Base-by-base conservation (phyloP, 306 rosid species). In the Sicyos baderoa region DNA sequence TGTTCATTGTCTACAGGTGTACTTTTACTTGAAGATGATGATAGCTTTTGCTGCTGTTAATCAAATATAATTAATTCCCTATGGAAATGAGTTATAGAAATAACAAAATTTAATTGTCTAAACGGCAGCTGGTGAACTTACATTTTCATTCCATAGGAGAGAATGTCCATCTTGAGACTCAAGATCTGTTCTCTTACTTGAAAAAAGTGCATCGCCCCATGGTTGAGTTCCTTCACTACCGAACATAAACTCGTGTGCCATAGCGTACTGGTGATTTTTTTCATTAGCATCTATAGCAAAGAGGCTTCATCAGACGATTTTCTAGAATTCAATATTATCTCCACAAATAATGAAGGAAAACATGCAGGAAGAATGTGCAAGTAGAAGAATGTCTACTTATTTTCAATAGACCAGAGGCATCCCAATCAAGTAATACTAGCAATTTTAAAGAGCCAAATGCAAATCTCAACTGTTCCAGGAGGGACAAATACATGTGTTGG, bases 201-300 rank as follows among this genome's bases (percentile, higher is more conserved):
- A 76, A 40, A 70, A 75, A 45, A 85, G 79, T 80, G 85, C 59
- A 74, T 84, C 86, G 4, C 47, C 80, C 96, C 90, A 86, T 73
- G 81, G 76, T 70, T 75, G 70, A 69, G 83, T 42, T 47, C 81
- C 81, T 45, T 77, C 85, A 73, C 80, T 75, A 74, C 75, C 87
- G 70, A 76, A 75, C 15, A 77, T 48, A 74, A n/a, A 54, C 75
- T 68, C 84, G 27, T 75, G 81, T 53, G 75, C 83, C 72, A 63
- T 55, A 3, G 74, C 57, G 56, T 85, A 75, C 23, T 13, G 69
- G 70, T 75, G 77, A 72, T 77, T 68, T 65, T 72, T 74, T 47
- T 77, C 76, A 50, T 55, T 65, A 67, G 68, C 80, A 79, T 69
- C 90, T 78, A 70, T 71, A 56, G 76, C 73, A 78, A 75, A 51